These are phyloP conservation scores for Aspergillus nomiae DNA, from an alignment of 2,329 filamentous ascomycete genomes.

Conservation along the genomic window DNA sequence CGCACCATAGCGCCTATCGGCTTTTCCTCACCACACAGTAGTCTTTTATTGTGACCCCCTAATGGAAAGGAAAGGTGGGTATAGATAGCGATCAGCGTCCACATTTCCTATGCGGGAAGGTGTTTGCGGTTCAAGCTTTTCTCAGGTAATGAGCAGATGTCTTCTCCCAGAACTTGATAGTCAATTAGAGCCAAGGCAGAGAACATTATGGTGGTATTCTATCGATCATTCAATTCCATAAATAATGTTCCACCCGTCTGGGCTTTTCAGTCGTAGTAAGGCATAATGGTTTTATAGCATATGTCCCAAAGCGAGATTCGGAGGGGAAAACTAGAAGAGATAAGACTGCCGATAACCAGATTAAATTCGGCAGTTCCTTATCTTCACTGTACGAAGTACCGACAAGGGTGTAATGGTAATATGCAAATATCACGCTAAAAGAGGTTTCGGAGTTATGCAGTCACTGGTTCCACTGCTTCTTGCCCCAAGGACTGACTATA, in stretches of 20 bases:
- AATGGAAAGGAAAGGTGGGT: not conserved
- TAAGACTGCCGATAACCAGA: not conserved
- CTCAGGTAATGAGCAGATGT: not conserved
- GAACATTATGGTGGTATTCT: not conserved
- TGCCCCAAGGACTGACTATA: not conserved
- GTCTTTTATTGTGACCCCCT: not conserved
- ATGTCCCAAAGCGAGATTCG: not conserved
- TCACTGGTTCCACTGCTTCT: not conserved
- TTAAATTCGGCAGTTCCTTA: not conserved
- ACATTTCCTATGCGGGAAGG: not conserved
- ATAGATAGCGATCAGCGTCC: not conserved
- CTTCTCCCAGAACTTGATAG: not conserved
- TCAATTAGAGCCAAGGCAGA: not conserved
- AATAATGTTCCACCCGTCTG: not conserved
- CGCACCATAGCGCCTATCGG: not conserved
- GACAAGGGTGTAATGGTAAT: not conserved
- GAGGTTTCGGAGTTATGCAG: not conserved
- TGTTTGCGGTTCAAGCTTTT: not conserved
- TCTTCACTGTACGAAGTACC: not conserved
- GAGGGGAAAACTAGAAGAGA: not conserved
- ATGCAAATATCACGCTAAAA: not conserved
- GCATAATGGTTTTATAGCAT: not conserved
- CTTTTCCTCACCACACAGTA: not conserved
- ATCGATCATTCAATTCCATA: not conserved
- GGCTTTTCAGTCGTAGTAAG: not conserved